A percentile compares a stretch with the other conserved stretches of the same genome.
These are phyloP conservation scores for Lachnellula arida DNA, from an alignment of 2,329 filamentous ascomycete genomes.

Conservation along the genomic window DNA sequence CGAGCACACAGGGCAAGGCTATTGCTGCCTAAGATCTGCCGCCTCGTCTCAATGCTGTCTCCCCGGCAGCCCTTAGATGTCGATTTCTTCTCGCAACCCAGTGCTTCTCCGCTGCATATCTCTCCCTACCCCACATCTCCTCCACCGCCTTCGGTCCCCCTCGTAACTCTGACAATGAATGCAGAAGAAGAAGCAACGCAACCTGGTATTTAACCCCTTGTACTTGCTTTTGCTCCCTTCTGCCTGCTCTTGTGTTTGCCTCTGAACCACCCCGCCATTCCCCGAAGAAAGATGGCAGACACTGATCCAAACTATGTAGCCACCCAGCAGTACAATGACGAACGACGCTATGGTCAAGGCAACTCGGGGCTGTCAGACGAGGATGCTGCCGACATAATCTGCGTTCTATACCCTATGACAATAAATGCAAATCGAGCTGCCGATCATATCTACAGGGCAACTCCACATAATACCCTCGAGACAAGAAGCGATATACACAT, in stretches of 20 bases:
- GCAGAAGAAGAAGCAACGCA: conserved; percentile 29
- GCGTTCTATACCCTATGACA: conserved; percentile 78
- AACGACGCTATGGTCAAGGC: conserved; percentile 71
- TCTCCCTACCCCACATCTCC: conserved; percentile 5
- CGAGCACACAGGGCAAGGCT: background rate
- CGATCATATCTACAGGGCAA: conserved; percentile 43
- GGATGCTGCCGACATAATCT: conserved; percentile 84
- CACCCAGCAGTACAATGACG: conserved; percentile 78
- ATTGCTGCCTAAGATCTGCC: background rate
- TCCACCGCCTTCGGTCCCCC: background rate
- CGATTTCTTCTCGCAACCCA: background rate
- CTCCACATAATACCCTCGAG: conserved; percentile 58
- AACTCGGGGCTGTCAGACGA: conserved; percentile 78
- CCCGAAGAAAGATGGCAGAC: background rate
- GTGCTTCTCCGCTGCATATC: conserved; percentile 8
- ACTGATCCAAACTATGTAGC: conserved; percentile 39
- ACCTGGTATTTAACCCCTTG: conserved; percentile 20
- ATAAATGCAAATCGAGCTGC: conserved; percentile 64
- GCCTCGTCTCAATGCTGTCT: background rate
- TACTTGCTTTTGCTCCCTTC: conserved; percentile 1
- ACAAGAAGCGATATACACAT: conserved; percentile 38
- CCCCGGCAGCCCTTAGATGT: background rate
- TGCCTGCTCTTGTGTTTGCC: background rate
- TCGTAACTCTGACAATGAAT: conserved; percentile 11
- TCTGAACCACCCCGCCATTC: background rate